Conservation (phyloP, 2,329 filamentous ascomycete genomes). For the Diplodia mutila region DNA sequence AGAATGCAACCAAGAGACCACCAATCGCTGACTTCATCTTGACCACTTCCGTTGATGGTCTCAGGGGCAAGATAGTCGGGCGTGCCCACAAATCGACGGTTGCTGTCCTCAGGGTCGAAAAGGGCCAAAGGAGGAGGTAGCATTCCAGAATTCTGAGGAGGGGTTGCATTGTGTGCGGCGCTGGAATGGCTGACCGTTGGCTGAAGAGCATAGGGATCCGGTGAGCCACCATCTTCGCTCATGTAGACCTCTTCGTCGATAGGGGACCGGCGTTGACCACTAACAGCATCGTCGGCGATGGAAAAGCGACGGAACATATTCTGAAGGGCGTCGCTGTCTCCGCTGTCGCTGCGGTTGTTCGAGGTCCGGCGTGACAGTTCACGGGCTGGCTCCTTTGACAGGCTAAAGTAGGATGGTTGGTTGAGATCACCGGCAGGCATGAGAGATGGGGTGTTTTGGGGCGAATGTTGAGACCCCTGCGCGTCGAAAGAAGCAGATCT, state of each 20-base stretch:
- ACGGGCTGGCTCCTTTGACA: constrained; percentile 63
- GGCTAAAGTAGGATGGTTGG: constrained; percentile 91
- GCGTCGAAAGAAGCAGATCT: constrained; percentile 93
- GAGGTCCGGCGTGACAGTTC: constrained; percentile 72
- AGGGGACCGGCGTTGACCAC: constrained; percentile 57
- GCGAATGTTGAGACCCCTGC: constrained; percentile 73
- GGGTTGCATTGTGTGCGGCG: constrained; percentile 59
- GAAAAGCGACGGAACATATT: constrained; percentile 78
- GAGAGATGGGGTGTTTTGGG: constrained; percentile 82
- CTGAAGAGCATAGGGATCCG: constrained; percentile 73
- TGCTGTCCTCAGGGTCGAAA: constrained; percentile 93
- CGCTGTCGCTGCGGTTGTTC: constrained; percentile 87
- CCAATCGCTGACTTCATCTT: constrained; percentile 99
- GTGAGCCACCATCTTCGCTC: constrained; percentile 70
- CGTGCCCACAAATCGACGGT: constrained; percentile 91
- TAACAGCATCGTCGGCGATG: constrained; percentile 58
- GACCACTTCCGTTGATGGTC: constrained; percentile 91
- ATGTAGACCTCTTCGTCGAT: constrained; percentile 73
- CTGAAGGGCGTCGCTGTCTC: constrained; percentile 81
- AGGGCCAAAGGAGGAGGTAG: constrained; percentile 88
- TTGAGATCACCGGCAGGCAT: constrained; percentile 74
- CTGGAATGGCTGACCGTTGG: constrained; percentile 57
- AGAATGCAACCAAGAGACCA: constrained; percentile 99
- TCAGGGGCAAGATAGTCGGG: constrained; percentile 97
- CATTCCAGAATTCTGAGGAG: constrained; percentile 72